Base-by-base conservation (phyloP, 2,329 filamentous ascomycete genomes). In the Penicillium hesseltinei region DNA sequence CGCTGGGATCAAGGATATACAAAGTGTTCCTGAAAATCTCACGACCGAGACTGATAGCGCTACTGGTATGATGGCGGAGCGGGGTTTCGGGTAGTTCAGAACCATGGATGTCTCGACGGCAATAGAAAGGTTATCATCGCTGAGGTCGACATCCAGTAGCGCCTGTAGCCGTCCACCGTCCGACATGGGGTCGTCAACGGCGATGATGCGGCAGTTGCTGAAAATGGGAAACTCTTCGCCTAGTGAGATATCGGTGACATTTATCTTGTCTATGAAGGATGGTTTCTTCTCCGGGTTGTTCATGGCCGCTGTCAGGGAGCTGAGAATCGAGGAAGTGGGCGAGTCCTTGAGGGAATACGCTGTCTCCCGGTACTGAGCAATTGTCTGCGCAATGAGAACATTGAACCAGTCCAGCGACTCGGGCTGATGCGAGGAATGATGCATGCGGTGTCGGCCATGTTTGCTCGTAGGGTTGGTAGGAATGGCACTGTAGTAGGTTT, bases 331-430 rank as follows among this genome's bases (percentile, higher is more conserved):
- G n/a, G 76, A 74, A 5, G 74, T 77, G 3, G 75, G 75, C 6
- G 74, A 76, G 61, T 80, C 77, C 70, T 94, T 91, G 66, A 97
- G 89, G 62, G 94, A 87, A 66, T 95, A 90, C 2, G 94, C 94
- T 69, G 97, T 95, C 65, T 89, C 91, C 58, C 94, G 84, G 68
- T 97, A 90, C 74, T 99, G 94, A 0, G 94, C 93, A 63, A 99
- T 95, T 0, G 94, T 96, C 77, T 99, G 94, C 2, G 92, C 94
- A 51, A 97, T 88, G 54, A 99, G 81, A 27, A 99, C 94, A 72
- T 99, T 99, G 82, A 99, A 97, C 94, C 94, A 99, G 75, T 99
- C 94, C 59, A 99, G 77, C 57, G 90, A 95, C 75, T 99, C 94
- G 1, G 94, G 94, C 75, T 97, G 94, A 74, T 99, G 94, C 59